A percentile compares a stretch with the other conserved stretches of the same genome.
phyloP scores from a whole-genome alignment of 2,329 filamentous ascomycete genomes.

The Passalora sequoiae region DNA sequence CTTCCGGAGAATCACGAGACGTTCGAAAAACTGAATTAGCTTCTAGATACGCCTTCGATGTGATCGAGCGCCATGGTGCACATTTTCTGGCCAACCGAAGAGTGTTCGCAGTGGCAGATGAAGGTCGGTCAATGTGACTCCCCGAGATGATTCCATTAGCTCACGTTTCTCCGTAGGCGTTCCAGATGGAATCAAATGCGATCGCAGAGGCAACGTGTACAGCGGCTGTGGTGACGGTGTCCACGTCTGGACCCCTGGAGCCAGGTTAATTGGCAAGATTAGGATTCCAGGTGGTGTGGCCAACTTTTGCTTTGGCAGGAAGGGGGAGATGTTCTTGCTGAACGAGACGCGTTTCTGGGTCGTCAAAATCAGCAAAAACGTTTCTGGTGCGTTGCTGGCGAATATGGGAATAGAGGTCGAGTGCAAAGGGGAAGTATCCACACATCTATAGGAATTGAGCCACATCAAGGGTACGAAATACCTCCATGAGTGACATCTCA shows the following conservation, averaged over 20 bases:
- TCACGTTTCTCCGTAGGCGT: slow-evolving; percentile 37
- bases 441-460: not conserved
- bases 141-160: not conserved
- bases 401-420: slow-evolving; percentile 27
- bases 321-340: slow-evolving; percentile 26
- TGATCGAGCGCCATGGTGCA: slow-evolving; percentile 24
- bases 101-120: slow-evolving; percentile 29
- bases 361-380: slow-evolving; percentile 15
- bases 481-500: not conserved
- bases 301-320: slow-evolving; percentile 31
- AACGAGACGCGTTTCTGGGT: slow-evolving; percentile 28
- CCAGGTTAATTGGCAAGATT: slow-evolving; percentile 54
- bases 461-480: not conserved
- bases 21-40: slow-evolving; percentile 9
- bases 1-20: not conserved
- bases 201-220: slow-evolving; percentile 53
- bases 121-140: slow-evolving; percentile 11
- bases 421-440: not conserved
- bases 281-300: slow-evolving; percentile 41
- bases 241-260: slow-evolving; percentile 49
- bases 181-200: slow-evolving; percentile 56
- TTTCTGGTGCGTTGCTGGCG: slow-evolving; percentile 26
- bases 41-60: slow-evolving; percentile 29
- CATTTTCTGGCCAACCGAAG: slow-evolving; percentile 25
- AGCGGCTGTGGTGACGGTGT: slow-evolving; percentile 52